These are phyloP conservation scores for Zangia roseola DNA, from an alignment of 768 basidiomycete species.

Conservation along the genomic window DNA sequence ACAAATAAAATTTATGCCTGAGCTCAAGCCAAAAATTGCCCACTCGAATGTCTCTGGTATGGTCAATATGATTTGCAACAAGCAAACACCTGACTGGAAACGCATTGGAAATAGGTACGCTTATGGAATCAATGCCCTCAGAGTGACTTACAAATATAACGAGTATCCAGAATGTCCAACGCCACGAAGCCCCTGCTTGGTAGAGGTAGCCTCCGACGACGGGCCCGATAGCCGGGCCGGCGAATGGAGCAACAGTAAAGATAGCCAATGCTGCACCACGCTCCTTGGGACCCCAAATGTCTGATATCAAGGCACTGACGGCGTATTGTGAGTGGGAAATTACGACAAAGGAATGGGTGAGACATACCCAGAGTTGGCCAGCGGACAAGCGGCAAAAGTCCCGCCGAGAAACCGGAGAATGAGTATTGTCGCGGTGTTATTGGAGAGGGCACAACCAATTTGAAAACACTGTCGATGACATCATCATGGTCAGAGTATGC, in stretches of 20 bases:
- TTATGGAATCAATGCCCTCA: neutral
- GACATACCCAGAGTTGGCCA: conserved; percentile 65
- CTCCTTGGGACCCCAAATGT: conserved; percentile 60
- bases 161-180: conserved; percentile 66
- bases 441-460: conserved; percentile 58
- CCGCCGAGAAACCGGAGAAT: conserved; percentile 72
- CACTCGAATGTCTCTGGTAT: conserved; percentile 67
- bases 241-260: conserved; percentile 65
- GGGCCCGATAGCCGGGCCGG: conserved; percentile 62
- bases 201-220: conserved; percentile 47
- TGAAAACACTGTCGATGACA: conserved; percentile 48
- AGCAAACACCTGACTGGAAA: conserved; percentile 47
- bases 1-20: conserved; percentile 58
- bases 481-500: too few species aligned
- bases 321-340: neutral
- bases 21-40: conserved; percentile 40
- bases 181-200: conserved; percentile 45
- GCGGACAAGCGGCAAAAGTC: conserved; percentile 63
- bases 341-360: neutral
- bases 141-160: conserved; percentile 46
- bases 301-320: conserved; percentile 49
- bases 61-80: conserved; percentile 48
- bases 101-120: neutral
- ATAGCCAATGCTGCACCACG: conserved; percentile 66
- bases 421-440: conserved; percentile 62